Evolutionary conservation across 768 basidiomycete genomes (phyloP).

Genomic region (Russula virescens): DNA sequence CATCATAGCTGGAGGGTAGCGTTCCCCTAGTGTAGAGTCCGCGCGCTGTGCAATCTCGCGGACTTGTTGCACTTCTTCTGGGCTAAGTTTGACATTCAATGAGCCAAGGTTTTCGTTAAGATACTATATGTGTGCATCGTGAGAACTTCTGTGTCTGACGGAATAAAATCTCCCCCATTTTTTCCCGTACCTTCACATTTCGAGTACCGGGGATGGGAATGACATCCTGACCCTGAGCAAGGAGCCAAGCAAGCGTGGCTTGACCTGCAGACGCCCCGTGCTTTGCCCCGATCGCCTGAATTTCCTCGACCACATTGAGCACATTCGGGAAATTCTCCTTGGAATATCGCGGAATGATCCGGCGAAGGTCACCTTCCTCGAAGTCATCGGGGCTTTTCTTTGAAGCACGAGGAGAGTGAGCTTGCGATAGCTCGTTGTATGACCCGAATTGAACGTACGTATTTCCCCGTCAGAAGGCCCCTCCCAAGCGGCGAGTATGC

Average conservation of each 20-base stretch:
- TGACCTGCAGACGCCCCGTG: slow-evolving; percentile 42
- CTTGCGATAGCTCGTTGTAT: too few species aligned
- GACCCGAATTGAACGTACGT: slow-evolving; percentile 26
- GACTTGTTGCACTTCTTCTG: slow-evolving; percentile 13
- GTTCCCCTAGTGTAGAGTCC: slow-evolving; percentile 16
- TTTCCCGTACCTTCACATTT: slow-evolving; percentile 31
- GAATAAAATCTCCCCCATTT: too few species aligned
- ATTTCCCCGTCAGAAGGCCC: slow-evolving; percentile 44
- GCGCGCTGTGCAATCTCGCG: slow-evolving; percentile 13
- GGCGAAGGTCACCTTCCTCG: slow-evolving; percentile 36
- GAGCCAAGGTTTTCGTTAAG: slow-evolving; percentile 18
- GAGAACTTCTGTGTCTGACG: neutral
- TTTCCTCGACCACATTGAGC: slow-evolving; percentile 34
- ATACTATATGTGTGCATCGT: neutral
- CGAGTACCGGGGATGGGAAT: slow-evolving; percentile 46
- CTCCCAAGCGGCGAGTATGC: slow-evolving; percentile 46
- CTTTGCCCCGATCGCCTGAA: slow-evolving; percentile 34
- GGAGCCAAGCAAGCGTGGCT: slow-evolving; percentile 45
- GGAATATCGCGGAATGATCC: slow-evolving; percentile 35
- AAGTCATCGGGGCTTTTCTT: slow-evolving; percentile 40
- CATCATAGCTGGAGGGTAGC: slow-evolving; percentile 4
- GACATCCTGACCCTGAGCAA: slow-evolving; percentile 43
- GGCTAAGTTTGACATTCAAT: slow-evolving; percentile 13
- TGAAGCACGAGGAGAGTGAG: neutral
- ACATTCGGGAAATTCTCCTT: slow-evolving; percentile 44